Conservation (phyloP, 768 basidiomycete species). For the Flagelloscypha sp. region DNA sequence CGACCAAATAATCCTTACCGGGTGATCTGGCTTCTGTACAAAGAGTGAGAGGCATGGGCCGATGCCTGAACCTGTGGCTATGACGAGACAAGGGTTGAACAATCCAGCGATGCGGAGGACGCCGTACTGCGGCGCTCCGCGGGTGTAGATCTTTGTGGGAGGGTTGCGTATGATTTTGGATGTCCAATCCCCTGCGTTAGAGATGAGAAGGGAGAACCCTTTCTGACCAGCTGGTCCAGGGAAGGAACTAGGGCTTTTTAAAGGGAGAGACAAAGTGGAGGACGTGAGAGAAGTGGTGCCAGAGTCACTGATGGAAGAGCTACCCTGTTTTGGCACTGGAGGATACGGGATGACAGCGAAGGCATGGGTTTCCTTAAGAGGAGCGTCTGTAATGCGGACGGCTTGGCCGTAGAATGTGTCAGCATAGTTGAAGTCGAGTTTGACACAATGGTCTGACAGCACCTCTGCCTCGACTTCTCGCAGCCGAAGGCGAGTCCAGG, state of each 20-base stretch:
- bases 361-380: constrained; percentile 50
- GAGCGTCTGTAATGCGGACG: constrained; percentile 36
- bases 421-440: constrained; percentile 55
- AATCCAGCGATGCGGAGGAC: constrained; percentile 46
- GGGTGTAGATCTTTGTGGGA: constrained; percentile 47
- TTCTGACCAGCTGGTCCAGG: too few relatives aligned
- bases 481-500: constrained; percentile 54
- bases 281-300: too few relatives aligned
- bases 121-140: constrained; percentile 48
- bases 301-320: too few relatives aligned
- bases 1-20: constrained; percentile 33
- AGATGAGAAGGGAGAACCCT: constrained; percentile 50
- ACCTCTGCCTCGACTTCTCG: constrained; percentile 45
- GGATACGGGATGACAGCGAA: constrained; percentile 48
- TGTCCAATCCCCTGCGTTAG: constrained; percentile 55
- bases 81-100: constrained; percentile 48
- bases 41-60: too few relatives aligned
- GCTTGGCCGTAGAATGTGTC: constrained; percentile 21
- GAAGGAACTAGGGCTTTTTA: too few relatives aligned
- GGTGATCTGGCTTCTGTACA: too few relatives aligned
- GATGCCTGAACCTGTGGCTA: constrained; percentile 51
- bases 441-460: constrained; percentile 48
- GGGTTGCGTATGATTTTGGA: constrained; percentile 43
- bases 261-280: too few relatives aligned
- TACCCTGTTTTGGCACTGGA: too few relatives aligned